These are phyloP conservation scores for Talaromyces verruculosus DNA, from an alignment of 2,329 filamentous ascomycete genomes.

Conservation along the genomic window DNA sequence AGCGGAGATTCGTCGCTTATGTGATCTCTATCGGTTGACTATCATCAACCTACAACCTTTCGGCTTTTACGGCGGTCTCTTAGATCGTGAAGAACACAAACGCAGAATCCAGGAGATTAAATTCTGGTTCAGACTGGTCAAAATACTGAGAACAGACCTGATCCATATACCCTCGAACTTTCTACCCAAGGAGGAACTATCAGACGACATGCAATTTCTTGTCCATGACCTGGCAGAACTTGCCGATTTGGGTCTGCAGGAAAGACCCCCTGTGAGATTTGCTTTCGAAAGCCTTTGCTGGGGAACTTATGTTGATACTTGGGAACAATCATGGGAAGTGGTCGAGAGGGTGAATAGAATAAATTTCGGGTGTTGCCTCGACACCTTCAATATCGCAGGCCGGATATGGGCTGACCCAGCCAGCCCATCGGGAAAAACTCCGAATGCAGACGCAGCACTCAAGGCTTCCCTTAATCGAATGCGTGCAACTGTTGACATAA, in stretches of 20 bases:
- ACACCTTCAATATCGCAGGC: slow-evolving; percentile 75
- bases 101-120: slow-evolving; percentile 56
- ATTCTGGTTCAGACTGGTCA: slow-evolving; percentile 63
- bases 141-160: slow-evolving; percentile 59
- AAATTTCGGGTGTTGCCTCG: slow-evolving; percentile 74
- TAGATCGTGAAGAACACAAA: slow-evolving; percentile 57
- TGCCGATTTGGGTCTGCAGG: slow-evolving; percentile 63
- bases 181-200: slow-evolving; percentile 48
- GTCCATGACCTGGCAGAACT: slow-evolving; percentile 62
- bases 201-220: slow-evolving; percentile 54
- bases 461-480: slow-evolving; percentile 56
- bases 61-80: slow-evolving; percentile 68
- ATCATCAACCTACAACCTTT: slow-evolving; percentile 66
- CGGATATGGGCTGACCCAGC: slow-evolving; percentile 68
- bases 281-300: slow-evolving; percentile 71
- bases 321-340: slow-evolving; percentile 70
- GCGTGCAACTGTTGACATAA: slow-evolving; percentile 55
- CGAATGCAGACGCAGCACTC: slow-evolving; percentile 50
- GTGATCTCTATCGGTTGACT: slow-evolving; percentile 27
- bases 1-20: slow-evolving; percentile 52
- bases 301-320: slow-evolving; percentile 67
- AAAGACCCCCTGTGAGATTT: slow-evolving; percentile 62
- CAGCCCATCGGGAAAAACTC: slow-evolving; percentile 37
- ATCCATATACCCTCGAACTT: slow-evolving; percentile 71
- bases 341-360: slow-evolving; percentile 62